Evolutionary conservation across 208 protist genomes (phyloP), one percentile per base, ranked within the genome.

Genomic region (Entamoeba moshkovskii): DNA sequence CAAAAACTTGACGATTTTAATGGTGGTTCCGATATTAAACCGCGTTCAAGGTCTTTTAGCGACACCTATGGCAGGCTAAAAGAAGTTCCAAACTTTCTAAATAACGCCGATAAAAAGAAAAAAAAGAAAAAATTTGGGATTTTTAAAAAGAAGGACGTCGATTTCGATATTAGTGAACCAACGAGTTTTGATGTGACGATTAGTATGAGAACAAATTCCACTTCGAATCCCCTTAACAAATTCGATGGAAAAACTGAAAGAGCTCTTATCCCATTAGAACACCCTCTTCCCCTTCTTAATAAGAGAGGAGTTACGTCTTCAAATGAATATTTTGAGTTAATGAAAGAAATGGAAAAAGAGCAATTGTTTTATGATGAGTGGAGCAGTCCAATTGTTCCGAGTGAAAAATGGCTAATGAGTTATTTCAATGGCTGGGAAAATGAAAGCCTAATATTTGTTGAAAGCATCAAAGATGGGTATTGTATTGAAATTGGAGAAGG

Each of bases 321-420:
- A 85, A 38, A 85, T 8, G 59, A 85, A 4, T 85, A 85, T 8
- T 85, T 85, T 85, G 22, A 29, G 13, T 38, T 85, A 42, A 85
- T 85, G 8, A 22, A 85, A 13, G 29, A 85, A 85, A 85, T 85
- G 13, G 59, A 42, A 42, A 42, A 29, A 22, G 29, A 85, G 3
- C 59, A 85, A 85, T 38, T 85, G n/a, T 38, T 85, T 85, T 85
- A 33, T 85, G 59, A 85, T 85, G 59, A 85, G n/a, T 85, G 59
- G 59, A 85, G 59, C n/a, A 42, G 29, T 42, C 59, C 59, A 33
- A 22, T 85, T 85, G 59, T 85, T 33, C 59, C 59, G 13, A 85
- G 0, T 85, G 59, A 85, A 85, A 85, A 85, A 38, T 85, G 59
- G 59, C 8, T 13, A 42, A 85, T 85, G 59, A 85, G n/a, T 8